phyloP scores from a whole-genome alignment of 2,329 filamentous ascomycete genomes.

The Neonectria faginata region DNA sequence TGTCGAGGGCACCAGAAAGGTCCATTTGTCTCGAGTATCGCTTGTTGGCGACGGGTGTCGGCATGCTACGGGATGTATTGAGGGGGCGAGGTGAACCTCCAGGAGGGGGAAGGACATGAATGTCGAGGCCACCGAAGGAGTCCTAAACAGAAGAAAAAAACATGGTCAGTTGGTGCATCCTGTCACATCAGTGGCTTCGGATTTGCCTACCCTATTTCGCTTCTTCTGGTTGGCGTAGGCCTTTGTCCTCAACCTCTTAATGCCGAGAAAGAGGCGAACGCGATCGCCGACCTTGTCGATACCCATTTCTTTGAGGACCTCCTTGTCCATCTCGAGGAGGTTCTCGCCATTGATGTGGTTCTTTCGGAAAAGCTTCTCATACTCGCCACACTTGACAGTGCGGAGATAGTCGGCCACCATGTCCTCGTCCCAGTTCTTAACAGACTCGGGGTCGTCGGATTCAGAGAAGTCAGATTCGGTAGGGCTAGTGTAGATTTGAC shows the following conservation, averaged over 20 bases:
- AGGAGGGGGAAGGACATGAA: constrained; percentile 59
- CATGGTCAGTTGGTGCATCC: constrained; percentile 23
- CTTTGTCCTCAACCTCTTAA: constrained; percentile 84
- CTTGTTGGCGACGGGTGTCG: constrained; percentile 59
- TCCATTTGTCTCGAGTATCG: constrained; percentile 74
- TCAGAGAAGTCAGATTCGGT: constrained; percentile 96
- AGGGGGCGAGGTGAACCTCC: constrained; percentile 65
- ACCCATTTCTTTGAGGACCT: constrained; percentile 96
- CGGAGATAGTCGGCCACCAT: constrained; percentile 91
- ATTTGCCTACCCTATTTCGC: constrained; percentile 80
- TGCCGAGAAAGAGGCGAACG: constrained; percentile 87
- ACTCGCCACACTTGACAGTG: constrained; percentile 92
- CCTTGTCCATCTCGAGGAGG: constrained; percentile 95
- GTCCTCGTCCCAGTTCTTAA: constrained; percentile 91
- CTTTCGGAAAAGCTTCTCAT: constrained; percentile 87
- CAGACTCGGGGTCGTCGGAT: constrained; percentile 78
- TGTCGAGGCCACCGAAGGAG: constrained; percentile 84
- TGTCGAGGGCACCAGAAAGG: constrained; percentile 59
- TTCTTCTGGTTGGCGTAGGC: constrained; percentile 83
- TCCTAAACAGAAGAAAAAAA: constrained; percentile 66
- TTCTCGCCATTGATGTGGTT: constrained; percentile 99
- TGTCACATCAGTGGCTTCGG: constrained; percentile 2
- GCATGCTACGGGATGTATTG: constrained; percentile 64
- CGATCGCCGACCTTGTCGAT: constrained; percentile 98
- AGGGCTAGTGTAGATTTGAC: constrained; percentile 78